Evolutionary conservation across 768 basidiomycete species (phyloP).

Genomic region (Candolleomyces eurysporus): DNA sequence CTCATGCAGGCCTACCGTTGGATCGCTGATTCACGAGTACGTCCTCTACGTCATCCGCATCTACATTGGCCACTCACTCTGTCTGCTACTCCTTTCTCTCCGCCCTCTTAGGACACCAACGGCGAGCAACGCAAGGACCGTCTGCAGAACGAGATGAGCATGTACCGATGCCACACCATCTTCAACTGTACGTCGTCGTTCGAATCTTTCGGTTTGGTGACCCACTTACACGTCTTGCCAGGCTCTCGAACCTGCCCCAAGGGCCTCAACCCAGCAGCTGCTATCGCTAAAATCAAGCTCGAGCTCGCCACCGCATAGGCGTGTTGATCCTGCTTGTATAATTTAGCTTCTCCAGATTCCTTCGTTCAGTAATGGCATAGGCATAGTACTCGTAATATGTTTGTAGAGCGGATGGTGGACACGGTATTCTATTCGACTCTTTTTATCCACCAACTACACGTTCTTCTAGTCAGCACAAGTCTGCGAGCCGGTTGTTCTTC

Average conservation of each 20-base stretch:
- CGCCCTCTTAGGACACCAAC: slow-evolving; percentile 60
- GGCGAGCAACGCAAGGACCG: slow-evolving; percentile 82
- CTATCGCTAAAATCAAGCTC: slow-evolving; percentile 92
- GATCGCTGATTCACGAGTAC: slow-evolving; percentile 94
- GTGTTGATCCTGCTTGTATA: too few relatives aligned
- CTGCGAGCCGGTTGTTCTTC: too few relatives aligned
- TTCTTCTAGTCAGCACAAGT: too few relatives aligned
- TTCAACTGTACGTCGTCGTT: slow-evolving; percentile 73
- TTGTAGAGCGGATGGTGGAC: too few relatives aligned
- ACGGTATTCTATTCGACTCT: too few relatives aligned
- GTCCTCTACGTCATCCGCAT: slow-evolving; percentile 23
- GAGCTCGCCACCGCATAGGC: slow-evolving; percentile 59
- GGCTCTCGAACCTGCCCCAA: slow-evolving; percentile 96
- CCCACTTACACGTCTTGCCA: slow-evolving; percentile 18
- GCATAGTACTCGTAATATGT: too few relatives aligned
- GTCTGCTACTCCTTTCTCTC: background rate
- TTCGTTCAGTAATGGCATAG: too few relatives aligned
- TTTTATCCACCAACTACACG: too few relatives aligned
- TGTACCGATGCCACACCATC: slow-evolving; percentile 98
- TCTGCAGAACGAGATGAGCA: slow-evolving; percentile 92
- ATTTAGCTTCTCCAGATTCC: too few relatives aligned
- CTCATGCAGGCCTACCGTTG: slow-evolving; percentile 97
- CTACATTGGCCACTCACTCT: background rate
- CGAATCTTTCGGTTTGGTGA: slow-evolving; percentile 3
- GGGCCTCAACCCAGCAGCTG: slow-evolving; percentile 89